Evolutionary conservation across 192 early-diverging fungal species (phyloP).

Genomic region (Coemansia sp.): DNA sequence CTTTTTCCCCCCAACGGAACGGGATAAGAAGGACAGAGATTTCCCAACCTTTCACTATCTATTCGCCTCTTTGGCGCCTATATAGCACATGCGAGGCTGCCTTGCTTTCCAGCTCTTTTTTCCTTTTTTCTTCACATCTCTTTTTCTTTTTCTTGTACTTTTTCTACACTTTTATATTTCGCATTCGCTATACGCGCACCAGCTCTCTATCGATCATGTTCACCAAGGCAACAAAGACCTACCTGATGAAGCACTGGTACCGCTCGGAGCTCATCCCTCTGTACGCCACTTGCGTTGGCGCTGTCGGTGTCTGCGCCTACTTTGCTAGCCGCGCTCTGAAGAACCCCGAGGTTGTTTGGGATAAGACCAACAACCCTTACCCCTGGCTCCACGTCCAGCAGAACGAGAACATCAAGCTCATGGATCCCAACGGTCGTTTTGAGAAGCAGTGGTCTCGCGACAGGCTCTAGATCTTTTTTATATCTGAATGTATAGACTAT

Average conservation of each 20-base stretch:
- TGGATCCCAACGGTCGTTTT: conserved; percentile 47
- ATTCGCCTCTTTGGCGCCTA: background rate
- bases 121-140: conserved; percentile 16
- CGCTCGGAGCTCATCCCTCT: conserved; percentile 54
- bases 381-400: conserved; percentile 55
- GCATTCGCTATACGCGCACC: conserved; percentile 3
- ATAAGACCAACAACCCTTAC: conserved; percentile 51
- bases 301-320: conserved; percentile 40
- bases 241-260: conserved; percentile 56
- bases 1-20: conserved; percentile 5
- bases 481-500: background rate
- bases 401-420: conserved; percentile 54
- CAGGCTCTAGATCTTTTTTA: conserved; percentile 28
- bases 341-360: conserved; percentile 54
- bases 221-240: conserved; percentile 43
- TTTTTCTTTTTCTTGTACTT: conserved; percentile 12
- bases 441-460: conserved; percentile 53
- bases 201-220: conserved; percentile 33
- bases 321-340: conserved; percentile 38
- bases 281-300: conserved; percentile 40
- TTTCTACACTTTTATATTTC: conserved; percentile 10
- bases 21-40: conserved; percentile 5
- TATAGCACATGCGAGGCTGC: background rate
- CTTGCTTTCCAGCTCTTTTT: conserved; percentile 3
- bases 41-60: conserved; percentile 3